phyloP scores from a whole-genome alignment of 2,329 filamentous ascomycete genomes.

The Aulographum hederae region DNA sequence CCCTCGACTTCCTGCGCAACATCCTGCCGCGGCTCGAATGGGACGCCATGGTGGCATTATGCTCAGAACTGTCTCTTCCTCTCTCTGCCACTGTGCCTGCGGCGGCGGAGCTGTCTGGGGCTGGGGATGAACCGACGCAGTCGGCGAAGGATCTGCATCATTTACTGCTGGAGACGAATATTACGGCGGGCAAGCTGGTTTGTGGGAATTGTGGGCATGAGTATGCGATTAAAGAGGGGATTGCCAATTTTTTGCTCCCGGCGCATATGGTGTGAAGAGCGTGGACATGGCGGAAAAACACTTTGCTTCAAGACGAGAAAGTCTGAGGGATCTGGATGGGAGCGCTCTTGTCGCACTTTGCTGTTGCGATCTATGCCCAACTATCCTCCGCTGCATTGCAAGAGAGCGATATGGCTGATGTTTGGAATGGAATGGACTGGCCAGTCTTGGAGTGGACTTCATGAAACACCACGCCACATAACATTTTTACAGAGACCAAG shows the following conservation, averaged over 20 bases:
- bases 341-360: too few species aligned
- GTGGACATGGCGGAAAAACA: too few species aligned
- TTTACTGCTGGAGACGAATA: slow-evolving; percentile 73
- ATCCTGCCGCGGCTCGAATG: slow-evolving; percentile 80
- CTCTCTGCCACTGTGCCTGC: not conserved
- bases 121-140: slow-evolving; percentile 39
- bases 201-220: slow-evolving; percentile 87
- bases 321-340: too few species aligned
- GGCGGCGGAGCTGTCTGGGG: slow-evolving; percentile 11
- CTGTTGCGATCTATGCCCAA: too few species aligned
- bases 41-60: slow-evolving; percentile 57
- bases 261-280: slow-evolving; percentile 60
- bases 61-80: slow-evolving; percentile 46
- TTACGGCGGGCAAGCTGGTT: slow-evolving; percentile 72
- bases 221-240: slow-evolving; percentile 87
- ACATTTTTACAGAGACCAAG: too few species aligned
- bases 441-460: too few species aligned
- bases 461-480: too few species aligned
- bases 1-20: slow-evolving; percentile 64
- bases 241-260: slow-evolving; percentile 87
- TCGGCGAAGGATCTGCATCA: slow-evolving; percentile 62
- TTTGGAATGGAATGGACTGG: too few species aligned
- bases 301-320: too few species aligned
- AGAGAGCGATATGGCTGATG: too few species aligned
- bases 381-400: too few species aligned